Evolutionary conservation across 306 rosid genomes (phyloP).

Genomic region (Lotus japonicus): DNA sequence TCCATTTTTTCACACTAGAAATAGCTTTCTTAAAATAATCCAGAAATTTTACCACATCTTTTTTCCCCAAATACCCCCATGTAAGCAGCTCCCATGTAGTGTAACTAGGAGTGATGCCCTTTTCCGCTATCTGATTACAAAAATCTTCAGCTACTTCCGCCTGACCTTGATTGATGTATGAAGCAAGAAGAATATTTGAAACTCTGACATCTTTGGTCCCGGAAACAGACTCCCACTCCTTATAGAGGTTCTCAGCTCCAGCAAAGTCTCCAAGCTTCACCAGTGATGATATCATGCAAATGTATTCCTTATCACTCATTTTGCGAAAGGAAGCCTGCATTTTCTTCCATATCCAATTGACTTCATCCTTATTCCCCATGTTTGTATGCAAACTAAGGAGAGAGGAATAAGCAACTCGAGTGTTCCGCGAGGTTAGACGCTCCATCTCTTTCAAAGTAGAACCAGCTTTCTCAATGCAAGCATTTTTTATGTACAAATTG

Average conservation of each 20-base stretch:
- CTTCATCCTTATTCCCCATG: constrained; percentile 69
- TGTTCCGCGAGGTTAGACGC: constrained; percentile 38
- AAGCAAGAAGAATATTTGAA: constrained; percentile 67
- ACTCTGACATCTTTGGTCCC: constrained; percentile 68
- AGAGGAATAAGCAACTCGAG: constrained; percentile 62
- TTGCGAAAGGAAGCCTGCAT: constrained; percentile 56
- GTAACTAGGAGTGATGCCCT: constrained; percentile 53
- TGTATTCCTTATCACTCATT: constrained; percentile 72
- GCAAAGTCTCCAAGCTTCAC: constrained; percentile 60
- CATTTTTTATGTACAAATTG: constrained; percentile 60
- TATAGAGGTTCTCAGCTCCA: constrained; percentile 70
- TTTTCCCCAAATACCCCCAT: constrained; percentile 58
- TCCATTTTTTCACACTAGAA: constrained; percentile 70
- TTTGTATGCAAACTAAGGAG: constrained; percentile 74
- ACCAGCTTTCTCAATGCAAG: constrained; percentile 53
- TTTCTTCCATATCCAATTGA: constrained; percentile 63
- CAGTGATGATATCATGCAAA: constrained; percentile 80
- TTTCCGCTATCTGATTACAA: constrained; percentile 36
- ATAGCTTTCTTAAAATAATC: constrained; percentile 54
- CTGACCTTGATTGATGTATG: constrained; percentile 57
- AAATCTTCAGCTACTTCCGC: constrained; percentile 64
- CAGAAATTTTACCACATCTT: constrained; percentile 44
- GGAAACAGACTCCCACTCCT: constrained; percentile 72
- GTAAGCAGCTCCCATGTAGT: constrained; percentile 86
- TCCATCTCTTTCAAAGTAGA: constrained; percentile 84